Evolutionary conservation across 148 eudicot species (phyloP).

Genomic region (Diospyros lotus): DNA sequence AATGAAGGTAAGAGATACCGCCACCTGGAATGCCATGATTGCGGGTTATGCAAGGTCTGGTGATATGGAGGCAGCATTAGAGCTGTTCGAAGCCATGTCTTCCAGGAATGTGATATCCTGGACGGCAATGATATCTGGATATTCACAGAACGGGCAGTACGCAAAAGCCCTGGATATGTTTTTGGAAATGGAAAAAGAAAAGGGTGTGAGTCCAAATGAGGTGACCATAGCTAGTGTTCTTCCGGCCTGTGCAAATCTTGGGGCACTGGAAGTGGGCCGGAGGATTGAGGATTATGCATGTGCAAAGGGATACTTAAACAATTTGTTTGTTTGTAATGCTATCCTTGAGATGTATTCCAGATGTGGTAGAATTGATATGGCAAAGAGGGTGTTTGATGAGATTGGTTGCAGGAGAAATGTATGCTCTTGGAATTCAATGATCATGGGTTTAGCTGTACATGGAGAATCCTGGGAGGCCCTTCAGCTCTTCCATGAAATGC

Average conservation of each 20-base stretch:
- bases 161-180: slow-evolving; percentile 39
- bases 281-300: slow-evolving; percentile 50
- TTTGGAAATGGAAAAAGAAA: slow-evolving; percentile 46
- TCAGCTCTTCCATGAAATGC: slow-evolving; percentile 43
- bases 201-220: slow-evolving; percentile 46
- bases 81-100: slow-evolving; percentile 42
- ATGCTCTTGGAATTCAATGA: slow-evolving; percentile 75
- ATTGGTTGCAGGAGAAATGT: slow-evolving; percentile 46
- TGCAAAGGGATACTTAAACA: slow-evolving; percentile 35
- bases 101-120: slow-evolving; percentile 58
- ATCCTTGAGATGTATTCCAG: slow-evolving; percentile 59
- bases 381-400: slow-evolving; percentile 46
- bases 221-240: slow-evolving; percentile 61
- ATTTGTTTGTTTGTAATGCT: slow-evolving; percentile 57
- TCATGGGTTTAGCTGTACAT: slow-evolving; percentile 56
- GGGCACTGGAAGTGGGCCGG: slow-evolving; percentile 57
- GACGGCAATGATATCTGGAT: slow-evolving; percentile 64
- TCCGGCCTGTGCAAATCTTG: slow-evolving; percentile 73
- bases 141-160: slow-evolving; percentile 47
- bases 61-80: slow-evolving; percentile 47
- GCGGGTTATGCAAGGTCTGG: slow-evolving; percentile 61
- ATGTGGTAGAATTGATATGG: slow-evolving; percentile 57
- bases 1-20: slow-evolving; percentile 40
- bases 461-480: slow-evolving; percentile 51
- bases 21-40: slow-evolving; percentile 66